Conservation (phyloP, 1,284 basidiomycete species). For the Rhizopogon hawkerae region DNA sequence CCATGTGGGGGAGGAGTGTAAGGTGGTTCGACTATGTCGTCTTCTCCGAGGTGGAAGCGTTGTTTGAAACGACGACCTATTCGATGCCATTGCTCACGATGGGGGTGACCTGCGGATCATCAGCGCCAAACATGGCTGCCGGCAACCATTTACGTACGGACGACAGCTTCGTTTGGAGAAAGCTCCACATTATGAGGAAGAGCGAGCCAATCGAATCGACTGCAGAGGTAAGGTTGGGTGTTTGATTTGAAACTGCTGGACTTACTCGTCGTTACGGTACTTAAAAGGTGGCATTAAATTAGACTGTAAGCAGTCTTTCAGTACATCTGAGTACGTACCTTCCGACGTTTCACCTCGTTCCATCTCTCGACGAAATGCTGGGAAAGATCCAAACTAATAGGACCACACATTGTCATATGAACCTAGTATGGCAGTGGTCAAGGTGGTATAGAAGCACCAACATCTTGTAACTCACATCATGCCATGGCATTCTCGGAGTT, state of each 20-base stretch:
- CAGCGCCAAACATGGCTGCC: constrained; percentile 5
- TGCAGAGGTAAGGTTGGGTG: constrained; percentile 15
- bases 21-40: constrained; percentile 29
- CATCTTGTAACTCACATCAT: constrained; percentile 51
- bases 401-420: constrained; percentile 81
- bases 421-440: constrained; percentile 33
- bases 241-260: constrained; percentile 5
- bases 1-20: constrained; percentile 38
- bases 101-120: constrained; percentile 50
- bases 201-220: constrained; percentile 68
- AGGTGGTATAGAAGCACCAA: not conserved
- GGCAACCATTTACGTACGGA: constrained; percentile 32
- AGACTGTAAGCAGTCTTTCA: constrained; percentile 6
- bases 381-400: constrained; percentile 78
- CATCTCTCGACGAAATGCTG: constrained; percentile 89
- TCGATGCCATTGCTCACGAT: constrained; percentile 52
- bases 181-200: constrained; percentile 65
- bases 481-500: constrained; percentile 81
- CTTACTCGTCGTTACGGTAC: constrained; percentile 50
- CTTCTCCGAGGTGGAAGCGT: constrained; percentile 37
- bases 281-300: constrained; percentile 12
- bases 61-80: constrained; percentile 58
- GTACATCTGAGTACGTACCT: constrained; percentile 31
- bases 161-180: constrained; percentile 59
- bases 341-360: constrained; percentile 79